These are phyloP conservation scores for Cyphellophora attinorum DNA, from an alignment of 2,329 filamentous ascomycete species.

Conservation along the genomic window DNA sequence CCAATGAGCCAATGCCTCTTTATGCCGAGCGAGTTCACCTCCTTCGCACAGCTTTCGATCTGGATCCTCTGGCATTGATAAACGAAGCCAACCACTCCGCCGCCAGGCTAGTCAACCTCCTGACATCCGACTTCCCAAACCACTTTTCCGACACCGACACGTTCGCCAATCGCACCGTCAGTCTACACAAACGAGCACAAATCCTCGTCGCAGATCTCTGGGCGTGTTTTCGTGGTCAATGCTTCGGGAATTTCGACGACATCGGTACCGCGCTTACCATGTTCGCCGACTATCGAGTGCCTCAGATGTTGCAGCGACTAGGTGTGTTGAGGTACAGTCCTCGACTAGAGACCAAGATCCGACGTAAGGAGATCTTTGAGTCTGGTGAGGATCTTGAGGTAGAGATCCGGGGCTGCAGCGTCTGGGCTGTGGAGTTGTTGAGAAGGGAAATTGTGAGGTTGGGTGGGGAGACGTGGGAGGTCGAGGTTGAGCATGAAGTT, in stretches of 20 bases:
- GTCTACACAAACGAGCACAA: constrained; percentile 87
- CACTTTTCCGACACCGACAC: constrained; percentile 76
- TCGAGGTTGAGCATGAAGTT: constrained; percentile 6
- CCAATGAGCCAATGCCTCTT: constrained; percentile 77
- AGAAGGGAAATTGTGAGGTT: constrained; percentile 64
- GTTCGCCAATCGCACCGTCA: constrained; percentile 66
- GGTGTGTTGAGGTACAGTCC: constrained; percentile 81
- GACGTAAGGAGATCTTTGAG: constrained; percentile 53
- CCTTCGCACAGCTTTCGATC: constrained; percentile 68
- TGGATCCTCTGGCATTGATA: constrained; percentile 67
- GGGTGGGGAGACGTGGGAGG: constrained; percentile 43
- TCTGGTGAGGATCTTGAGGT: constrained; percentile 72
- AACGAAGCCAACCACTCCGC: constrained; percentile 68
- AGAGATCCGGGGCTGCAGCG: constrained; percentile 83
- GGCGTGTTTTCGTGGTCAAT: constrained; percentile 82
- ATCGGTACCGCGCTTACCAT: constrained; percentile 87
- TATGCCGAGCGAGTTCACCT: constrained; percentile 68
- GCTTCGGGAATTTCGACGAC: constrained; percentile 73
- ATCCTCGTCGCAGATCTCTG: constrained; percentile 93
- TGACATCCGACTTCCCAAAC: constrained; percentile 64
- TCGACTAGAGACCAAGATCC: constrained; percentile 61
- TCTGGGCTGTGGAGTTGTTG: constrained; percentile 92
- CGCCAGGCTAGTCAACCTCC: constrained; percentile 71
- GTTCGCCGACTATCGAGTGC: constrained; percentile 97
- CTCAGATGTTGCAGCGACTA: constrained; percentile 79